Evolutionary conservation across 2,329 filamentous ascomycete species (phyloP), one percentile per base, ranked within the genome.

Genomic region (Epichloe scottii): DNA sequence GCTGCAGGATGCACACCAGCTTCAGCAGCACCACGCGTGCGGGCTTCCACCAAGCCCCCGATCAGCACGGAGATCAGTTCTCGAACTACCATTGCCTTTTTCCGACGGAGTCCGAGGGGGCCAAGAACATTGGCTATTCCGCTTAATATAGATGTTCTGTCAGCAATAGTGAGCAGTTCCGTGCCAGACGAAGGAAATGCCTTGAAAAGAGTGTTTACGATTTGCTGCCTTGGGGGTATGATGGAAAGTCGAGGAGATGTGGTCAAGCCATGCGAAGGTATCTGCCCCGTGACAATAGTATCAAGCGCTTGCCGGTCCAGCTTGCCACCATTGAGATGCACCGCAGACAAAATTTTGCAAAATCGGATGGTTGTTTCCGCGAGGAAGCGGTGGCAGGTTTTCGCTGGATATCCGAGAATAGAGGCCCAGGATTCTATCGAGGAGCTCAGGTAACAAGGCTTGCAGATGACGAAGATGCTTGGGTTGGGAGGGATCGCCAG

Each of bases 1-100:
- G 91, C 89, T 17, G 91, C 91, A 40, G 93, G 93, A 68, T 97
- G 91, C 37, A 98, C 88, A 3, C 91, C 93, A 61, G 93, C 87
- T 63, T 97, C 93, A n/a, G 93, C 90, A 40, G 93, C 93, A 34
- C 91, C 91, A 46, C 91, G 78, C 45, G 94, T 96, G 39, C 93
- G 80, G 15, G 93, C 93, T 66, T 96, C 89, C 4, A 95, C 84
- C 8, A 98, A 75, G 3, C 87, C 89, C 35, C 84, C 84, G 49
- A 94, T 87, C 40, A 97, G 74, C 15, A 89, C 82, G 3, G 83
- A 84, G 8, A 98, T 77, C 47, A 97, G 76, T 61, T 96, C 89
- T 58, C 87, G 84, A 59, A 95, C 77, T 0, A 96, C 81, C 69
- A 97, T 85, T 4, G 87, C 89, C 66, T 94, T 95, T 69, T 96